Base-by-base conservation (phyloP, 306 rosid species). In the Astragalus glycyphyllos region DNA sequence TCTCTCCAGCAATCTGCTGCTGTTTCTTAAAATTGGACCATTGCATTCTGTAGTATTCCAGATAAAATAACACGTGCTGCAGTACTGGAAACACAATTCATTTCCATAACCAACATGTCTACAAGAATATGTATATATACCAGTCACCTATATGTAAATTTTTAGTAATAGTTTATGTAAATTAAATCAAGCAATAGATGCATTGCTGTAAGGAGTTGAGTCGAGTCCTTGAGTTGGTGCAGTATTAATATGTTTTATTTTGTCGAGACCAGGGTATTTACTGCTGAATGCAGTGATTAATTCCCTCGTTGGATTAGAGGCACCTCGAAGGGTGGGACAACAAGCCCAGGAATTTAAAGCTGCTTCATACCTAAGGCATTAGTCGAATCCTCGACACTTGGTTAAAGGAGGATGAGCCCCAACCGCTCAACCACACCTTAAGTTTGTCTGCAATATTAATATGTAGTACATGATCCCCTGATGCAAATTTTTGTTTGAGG, bases 201-300 rank as follows among this genome's bases (percentile, higher is more conserved):
- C 50, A 40, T 40, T 40, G 40, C 34, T 40, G 35, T 40, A 11
- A 40, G 31, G 31, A 26, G 31, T 26, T 16, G 49, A 60, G 11
- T 57, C 2, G 41, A 12, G 67, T 60, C 67, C 67, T 38, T 61
- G 35, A 61, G 49, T 61, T 17, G 35, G 68, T 20, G 5, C 16
- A 16, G 9, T 61, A 16, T 15, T 37, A 37, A 14, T 59, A 59
- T 12, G 37, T n/a, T n/a, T n/a, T n/a, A n/a, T n/a, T n/a, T n/a
- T n/a, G n/a, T n/a, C n/a, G n/a, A n/a, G n/a, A n/a, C n/a, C n/a
- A n/a, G n/a, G n/a, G n/a, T n/a, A n/a, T n/a, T n/a, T n/a, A n/a
- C n/a, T n/a, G n/a, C n/a, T n/a, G n/a, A n/a, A n/a, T n/a, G n/a
- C n/a, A n/a, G n/a, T n/a, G n/a, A n/a, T n/a, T n/a, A n/a, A n/a